Evolutionary conservation across 2,329 filamentous ascomycete genomes (phyloP).

Genomic region (Pestalotiopsis sp.): DNA sequence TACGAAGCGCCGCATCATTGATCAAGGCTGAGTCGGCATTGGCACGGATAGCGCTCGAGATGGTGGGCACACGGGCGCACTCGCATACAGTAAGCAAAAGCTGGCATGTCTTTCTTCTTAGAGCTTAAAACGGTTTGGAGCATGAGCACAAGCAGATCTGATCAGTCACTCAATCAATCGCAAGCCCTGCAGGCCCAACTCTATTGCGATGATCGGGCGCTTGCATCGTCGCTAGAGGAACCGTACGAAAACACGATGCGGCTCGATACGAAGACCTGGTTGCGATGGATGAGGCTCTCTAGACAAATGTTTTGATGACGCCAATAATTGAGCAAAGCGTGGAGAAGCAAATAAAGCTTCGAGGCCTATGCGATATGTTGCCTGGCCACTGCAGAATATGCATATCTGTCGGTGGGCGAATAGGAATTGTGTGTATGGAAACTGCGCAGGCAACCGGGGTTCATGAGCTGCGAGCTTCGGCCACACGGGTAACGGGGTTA

Average conservation of each 20-base stretch:
- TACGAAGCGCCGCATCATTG: conserved; percentile 1
- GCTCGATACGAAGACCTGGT: background rate
- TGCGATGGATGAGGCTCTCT: background rate
- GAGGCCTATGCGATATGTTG: background rate
- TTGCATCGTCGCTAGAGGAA: background rate
- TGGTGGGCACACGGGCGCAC: background rate
- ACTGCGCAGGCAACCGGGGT: background rate
- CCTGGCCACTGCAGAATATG: background rate
- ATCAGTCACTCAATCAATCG: no score
- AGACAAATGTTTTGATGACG: background rate
- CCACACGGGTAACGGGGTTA: background rate
- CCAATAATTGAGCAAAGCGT: background rate
- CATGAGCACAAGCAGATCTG: background rate
- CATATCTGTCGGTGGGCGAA: background rate
- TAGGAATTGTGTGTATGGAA: background rate
- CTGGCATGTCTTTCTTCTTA: background rate
- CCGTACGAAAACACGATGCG: background rate
- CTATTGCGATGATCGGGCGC: background rate
- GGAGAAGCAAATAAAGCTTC: background rate
- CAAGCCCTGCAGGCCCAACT: background rate
- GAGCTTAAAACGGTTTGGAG: background rate
- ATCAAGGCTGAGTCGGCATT: conserved; percentile 2
- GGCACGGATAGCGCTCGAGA: background rate
- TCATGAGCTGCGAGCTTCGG: background rate
- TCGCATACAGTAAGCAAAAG: background rate